These are phyloP conservation scores for Cercospora sp. DNA, from an alignment of 2,329 filamentous ascomycete species.

Conservation along the genomic window DNA sequence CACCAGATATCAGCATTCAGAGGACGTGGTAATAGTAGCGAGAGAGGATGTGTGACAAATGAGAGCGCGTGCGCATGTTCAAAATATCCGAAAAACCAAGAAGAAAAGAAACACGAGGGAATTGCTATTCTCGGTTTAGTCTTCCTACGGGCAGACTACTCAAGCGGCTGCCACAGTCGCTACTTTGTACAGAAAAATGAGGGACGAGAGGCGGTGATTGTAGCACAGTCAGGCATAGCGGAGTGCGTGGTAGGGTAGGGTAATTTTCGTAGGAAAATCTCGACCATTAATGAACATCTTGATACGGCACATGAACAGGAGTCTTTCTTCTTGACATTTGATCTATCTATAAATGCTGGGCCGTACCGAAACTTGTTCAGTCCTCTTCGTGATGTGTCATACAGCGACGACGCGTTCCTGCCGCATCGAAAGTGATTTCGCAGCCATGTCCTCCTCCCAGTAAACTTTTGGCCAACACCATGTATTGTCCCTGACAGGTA, in stretches of 20 bases:
- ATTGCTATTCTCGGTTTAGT: background rate
- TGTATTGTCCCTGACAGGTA: background rate
- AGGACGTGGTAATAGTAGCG: background rate
- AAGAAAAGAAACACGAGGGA: background rate
- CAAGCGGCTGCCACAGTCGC: conserved; percentile 1
- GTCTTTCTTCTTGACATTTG: background rate
- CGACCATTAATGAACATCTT: background rate
- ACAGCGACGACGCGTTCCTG: background rate
- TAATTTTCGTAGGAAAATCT: background rate
- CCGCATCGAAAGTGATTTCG: background rate
- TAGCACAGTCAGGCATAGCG: background rate
- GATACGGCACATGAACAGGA: background rate
- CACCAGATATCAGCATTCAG: background rate
- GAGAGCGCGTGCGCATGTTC: background rate
- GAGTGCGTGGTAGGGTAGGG: background rate
- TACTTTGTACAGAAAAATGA: conserved; percentile 5
- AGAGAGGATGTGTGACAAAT: background rate
- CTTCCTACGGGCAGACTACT: background rate
- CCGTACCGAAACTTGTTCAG: background rate
- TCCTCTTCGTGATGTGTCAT: background rate
- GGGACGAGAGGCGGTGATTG: background rate
- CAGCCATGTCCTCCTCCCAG: background rate
- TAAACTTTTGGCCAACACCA: background rate
- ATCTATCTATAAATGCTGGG: background rate
- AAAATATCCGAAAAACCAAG: background rate